Evolutionary conservation across 495 filamentous ascomycete genomes (phyloP), one percentile per base, ranked within the genome.

Genomic region (Aspergillus egyptiacus): DNA sequence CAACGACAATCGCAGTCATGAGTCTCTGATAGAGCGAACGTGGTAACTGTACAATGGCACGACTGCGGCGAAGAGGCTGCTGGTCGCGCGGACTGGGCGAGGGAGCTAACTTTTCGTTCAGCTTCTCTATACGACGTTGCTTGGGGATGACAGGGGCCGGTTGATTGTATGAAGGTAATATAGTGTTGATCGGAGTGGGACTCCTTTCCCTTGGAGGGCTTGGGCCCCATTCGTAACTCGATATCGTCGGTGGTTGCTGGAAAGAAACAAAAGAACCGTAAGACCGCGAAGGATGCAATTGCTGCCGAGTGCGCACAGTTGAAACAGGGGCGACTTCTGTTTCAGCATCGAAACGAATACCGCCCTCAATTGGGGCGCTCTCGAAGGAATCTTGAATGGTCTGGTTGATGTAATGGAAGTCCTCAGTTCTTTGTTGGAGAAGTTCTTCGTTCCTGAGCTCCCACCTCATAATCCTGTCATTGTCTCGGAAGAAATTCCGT

Each of bases 1-100:
- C 72, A 19, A 85, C 85, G 32, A 86, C 76, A 23, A 93, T 82
- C n/a, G 85, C 81, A 38, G 81, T 72, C 53, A 87, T 70, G 23
- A 87, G 69, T 32, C 64, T 63, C 9, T 67, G 65, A 15, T 60
- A 35, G 3, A 67, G 33, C 1, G 50, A 34, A 4, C 62, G 58
- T 6, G 68, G 45, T 7, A 72, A n/a, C 11, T 57, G 35, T 8
- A 48, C 34, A 5, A 17, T 18, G 35, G 51, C 34, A 10, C 54
- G 55, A 22, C 55, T 63, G 10, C 68, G 69, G 13, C 68, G 67
- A n/a, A 45, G 14, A 2, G 23, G 49, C 32, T 37, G 47, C 22
- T 46, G 51, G 10, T 32, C 22, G 1, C 35, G 41, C 27, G 13
- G 30, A 30, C 2, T 44, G 31, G 31, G 51, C 46, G 58, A 49